Evolutionary conservation across 495 filamentous ascomycete genomes (phyloP).

Genomic region (Xanthoparmelia taractica): DNA sequence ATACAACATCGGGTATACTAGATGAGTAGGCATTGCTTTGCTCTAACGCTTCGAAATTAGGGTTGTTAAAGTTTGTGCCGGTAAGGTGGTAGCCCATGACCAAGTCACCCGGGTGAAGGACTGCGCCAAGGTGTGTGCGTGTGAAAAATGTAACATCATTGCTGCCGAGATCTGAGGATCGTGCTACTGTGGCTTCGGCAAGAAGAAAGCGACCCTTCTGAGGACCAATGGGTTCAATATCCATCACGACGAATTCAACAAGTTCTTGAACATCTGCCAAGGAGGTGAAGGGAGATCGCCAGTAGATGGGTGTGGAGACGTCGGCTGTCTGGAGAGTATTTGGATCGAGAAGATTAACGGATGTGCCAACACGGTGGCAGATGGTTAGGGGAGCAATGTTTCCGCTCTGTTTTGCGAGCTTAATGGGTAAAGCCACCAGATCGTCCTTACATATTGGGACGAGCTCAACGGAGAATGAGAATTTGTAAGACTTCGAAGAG

Average conservation of each 20-base stretch:
- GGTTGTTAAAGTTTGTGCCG: constrained; percentile 86
- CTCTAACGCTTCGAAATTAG: constrained; percentile 71
- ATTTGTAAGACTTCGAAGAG: constrained; percentile 82
- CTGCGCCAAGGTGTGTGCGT: constrained; percentile 78
- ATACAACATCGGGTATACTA: constrained; percentile 80
- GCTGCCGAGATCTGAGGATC: constrained; percentile 77
- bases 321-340: constrained; percentile 86
- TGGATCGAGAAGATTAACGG: constrained; percentile 83
- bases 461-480: constrained; percentile 75
- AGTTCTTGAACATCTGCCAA: constrained; percentile 80
- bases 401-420: constrained; percentile 73
- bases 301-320: constrained; percentile 70
- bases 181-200: constrained; percentile 78
- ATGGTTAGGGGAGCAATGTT: constrained; percentile 78
- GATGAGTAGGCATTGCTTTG: constrained; percentile 57
- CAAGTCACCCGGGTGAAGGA: constrained; percentile 84
- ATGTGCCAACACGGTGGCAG: constrained; percentile 82
- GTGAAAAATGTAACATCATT: constrained; percentile 82
- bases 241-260: constrained; percentile 87
- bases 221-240: constrained; percentile 74
- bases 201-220: constrained; percentile 74
- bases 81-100: constrained; percentile 85
- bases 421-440: constrained; percentile 82
- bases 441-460: constrained; percentile 97
- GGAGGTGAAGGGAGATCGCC: constrained; percentile 74